Conservation (phyloP, 2,329 filamentous ascomycete genomes). For the Fusarium sulawesiense region DNA sequence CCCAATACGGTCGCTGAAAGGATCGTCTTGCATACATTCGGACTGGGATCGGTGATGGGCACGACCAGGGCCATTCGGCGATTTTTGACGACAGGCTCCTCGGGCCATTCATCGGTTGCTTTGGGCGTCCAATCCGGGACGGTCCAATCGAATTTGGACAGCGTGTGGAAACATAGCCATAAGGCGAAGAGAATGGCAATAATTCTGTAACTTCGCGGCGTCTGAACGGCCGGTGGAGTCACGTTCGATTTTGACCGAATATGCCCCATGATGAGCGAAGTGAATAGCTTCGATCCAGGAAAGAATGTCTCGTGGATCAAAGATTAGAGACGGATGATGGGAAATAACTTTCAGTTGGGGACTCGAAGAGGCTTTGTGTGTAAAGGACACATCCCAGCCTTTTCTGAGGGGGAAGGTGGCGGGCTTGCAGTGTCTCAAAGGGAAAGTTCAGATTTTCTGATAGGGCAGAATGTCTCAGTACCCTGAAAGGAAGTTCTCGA, state of each 20-base stretch:
- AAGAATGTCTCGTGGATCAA: rapidly evolving
- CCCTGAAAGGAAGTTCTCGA: neutral
- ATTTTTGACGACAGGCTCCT: neutral
- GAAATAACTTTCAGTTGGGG: neutral
- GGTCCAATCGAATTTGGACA: rapidly evolving
- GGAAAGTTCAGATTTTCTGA: no score
- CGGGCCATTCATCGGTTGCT: neutral
- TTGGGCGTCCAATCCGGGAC: neutral
- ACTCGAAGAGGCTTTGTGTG: rapidly evolving
- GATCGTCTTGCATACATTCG: neutral
- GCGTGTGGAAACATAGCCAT: neutral
- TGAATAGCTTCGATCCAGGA: neutral
- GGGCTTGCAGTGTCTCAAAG: neutral
- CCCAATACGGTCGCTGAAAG: neutral
- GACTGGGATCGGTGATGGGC: neutral
- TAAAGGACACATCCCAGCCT: neutral
- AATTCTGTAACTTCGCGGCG: neutral
- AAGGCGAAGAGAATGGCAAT: rapidly evolving
- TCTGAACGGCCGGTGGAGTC: neutral
- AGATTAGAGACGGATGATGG: neutral
- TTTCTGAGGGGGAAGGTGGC: neutral
- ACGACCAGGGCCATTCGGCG: slow-evolving; percentile 2
- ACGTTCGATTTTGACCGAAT: neutral
- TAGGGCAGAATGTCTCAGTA: neutral
- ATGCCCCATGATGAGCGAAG: neutral